Percentiles rank a stretch among this genome's conserved stretches.
Evolutionary conservation across 139 green algal genomes (phyloP).

Genomic region (Chlamydomonas urium): DNA sequence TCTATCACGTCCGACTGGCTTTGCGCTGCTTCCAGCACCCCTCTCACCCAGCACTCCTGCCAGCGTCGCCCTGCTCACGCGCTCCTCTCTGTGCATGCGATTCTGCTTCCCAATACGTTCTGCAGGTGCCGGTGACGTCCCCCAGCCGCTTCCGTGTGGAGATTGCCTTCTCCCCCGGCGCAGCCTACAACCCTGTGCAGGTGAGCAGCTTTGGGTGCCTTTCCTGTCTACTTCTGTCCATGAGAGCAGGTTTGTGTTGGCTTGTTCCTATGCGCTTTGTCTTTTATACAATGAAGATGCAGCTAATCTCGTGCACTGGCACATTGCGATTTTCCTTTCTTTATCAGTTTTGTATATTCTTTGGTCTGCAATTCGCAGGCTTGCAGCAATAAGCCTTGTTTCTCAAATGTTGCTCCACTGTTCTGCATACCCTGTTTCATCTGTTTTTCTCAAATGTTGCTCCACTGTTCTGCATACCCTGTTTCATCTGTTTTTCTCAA

Average conservation of each 20-base stretch:
- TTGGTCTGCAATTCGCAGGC: too few species aligned
- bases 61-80: background rate
- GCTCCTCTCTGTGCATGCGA: background rate
- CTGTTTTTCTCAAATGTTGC: too few species aligned
- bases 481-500: too few species aligned
- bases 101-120: conserved; percentile 85
- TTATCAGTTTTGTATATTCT: background rate
- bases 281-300: background rate
- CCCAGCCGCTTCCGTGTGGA: conserved; percentile 81
- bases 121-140: conserved; percentile 46
- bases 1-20: background rate
- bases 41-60: background rate
- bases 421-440: too few species aligned
- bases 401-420: too few species aligned
- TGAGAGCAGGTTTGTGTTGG: too few species aligned
- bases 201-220: too few species aligned
- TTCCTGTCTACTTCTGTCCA: too few species aligned
- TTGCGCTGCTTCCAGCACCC: background rate
- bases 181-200: conserved; percentile 38
- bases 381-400: too few species aligned
- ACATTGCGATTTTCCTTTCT: background rate
- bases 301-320: background rate
- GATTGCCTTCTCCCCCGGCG: conserved; percentile 73
- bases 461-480: too few species aligned
- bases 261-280: too few species aligned